Conservation (phyloP, 441 rosid genomes). For the Gossypium gossypioides region DNA sequence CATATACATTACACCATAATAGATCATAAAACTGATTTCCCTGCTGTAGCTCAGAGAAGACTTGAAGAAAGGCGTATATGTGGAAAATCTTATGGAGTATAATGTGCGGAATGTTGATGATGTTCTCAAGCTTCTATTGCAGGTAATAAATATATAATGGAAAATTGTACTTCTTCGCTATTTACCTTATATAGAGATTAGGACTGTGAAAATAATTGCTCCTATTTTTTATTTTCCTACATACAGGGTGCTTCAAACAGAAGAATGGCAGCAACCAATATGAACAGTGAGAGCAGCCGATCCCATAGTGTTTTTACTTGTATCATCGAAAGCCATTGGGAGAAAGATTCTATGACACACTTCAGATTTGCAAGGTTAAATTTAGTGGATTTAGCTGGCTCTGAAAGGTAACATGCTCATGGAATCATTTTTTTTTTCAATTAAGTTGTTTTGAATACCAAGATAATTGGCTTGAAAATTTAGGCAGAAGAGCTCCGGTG, state of each 20-base stretch:
- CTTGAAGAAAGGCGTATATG: constrained; percentile 72
- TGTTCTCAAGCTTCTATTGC: constrained; percentile 61
- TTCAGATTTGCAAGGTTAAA: constrained; percentile 86
- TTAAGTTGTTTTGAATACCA: neutral
- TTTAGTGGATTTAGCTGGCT: constrained; percentile 93
- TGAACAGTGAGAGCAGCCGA: constrained; percentile 97
- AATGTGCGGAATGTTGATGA: constrained; percentile 59
- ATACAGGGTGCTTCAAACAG: constrained; percentile 77
- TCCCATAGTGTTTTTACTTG: constrained; percentile 96
- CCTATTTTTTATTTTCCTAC: constrained; percentile 12
- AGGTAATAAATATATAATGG: constrained; percentile 32
- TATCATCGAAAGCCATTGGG: constrained; percentile 83
- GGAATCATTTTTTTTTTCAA: neutral
- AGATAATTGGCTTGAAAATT: constrained; percentile 18
- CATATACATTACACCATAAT: neutral
- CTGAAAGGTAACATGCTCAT: constrained; percentile 62
- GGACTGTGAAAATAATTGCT: constrained; percentile 14
- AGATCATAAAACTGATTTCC: constrained; percentile 21
- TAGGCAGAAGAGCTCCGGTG: constrained; percentile 96
- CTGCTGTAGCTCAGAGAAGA: constrained; percentile 85
- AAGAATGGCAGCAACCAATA: constrained; percentile 79
- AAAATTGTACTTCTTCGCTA: constrained; percentile 6
- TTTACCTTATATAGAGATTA: neutral
- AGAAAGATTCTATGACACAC: constrained; percentile 72
- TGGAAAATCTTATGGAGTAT: constrained; percentile 71